phyloP scores from a whole-genome alignment of 2,329 filamentous ascomycete species.

The Emericellopsis cladophorae region DNA sequence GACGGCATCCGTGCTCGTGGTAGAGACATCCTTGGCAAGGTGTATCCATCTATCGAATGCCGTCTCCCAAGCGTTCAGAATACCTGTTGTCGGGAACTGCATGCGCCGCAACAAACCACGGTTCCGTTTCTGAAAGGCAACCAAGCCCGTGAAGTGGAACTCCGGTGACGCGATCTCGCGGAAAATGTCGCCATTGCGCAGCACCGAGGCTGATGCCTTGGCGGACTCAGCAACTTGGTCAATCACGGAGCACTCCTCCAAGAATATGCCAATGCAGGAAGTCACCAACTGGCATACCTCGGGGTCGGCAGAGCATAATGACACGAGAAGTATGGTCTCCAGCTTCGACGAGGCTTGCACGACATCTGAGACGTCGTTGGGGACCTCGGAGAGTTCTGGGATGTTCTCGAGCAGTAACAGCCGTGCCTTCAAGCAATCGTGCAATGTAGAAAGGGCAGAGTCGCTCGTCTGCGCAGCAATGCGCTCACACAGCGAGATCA shows the following conservation, averaged over 20 bases:
- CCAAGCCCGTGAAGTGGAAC: constrained; percentile 55
- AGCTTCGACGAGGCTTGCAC: constrained; percentile 38
- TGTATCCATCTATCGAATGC: constrained; percentile 54
- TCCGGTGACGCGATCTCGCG: constrained; percentile 48
- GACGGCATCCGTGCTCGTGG: constrained; percentile 33
- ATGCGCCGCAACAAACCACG: constrained; percentile 46
- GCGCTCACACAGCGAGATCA: constrained; percentile 36
- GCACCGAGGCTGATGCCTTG: constrained; percentile 36
- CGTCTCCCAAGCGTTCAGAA: constrained; percentile 53
- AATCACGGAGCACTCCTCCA: constrained; percentile 47
- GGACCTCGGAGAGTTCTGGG: constrained; percentile 37
- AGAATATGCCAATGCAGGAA: constrained; percentile 45
- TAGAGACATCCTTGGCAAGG: constrained; percentile 50
- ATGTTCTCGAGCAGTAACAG: constrained; percentile 37
- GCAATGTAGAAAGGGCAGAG: constrained; percentile 31
- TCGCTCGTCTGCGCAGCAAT: constrained; percentile 28
- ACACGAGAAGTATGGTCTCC: constrained; percentile 50
- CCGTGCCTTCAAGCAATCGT: constrained; percentile 43
- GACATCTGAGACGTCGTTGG: constrained; percentile 42
- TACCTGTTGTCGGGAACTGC: constrained; percentile 51
- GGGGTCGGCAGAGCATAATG: constrained; percentile 52
- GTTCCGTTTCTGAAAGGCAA: constrained; percentile 57
- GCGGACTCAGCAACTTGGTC: constrained; percentile 34
- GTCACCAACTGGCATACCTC: constrained; percentile 54
- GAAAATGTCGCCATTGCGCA: constrained; percentile 49